phyloP scores from a whole-genome alignment of 2,329 filamentous ascomycete species.

The Raffaelea ambrosiae region DNA sequence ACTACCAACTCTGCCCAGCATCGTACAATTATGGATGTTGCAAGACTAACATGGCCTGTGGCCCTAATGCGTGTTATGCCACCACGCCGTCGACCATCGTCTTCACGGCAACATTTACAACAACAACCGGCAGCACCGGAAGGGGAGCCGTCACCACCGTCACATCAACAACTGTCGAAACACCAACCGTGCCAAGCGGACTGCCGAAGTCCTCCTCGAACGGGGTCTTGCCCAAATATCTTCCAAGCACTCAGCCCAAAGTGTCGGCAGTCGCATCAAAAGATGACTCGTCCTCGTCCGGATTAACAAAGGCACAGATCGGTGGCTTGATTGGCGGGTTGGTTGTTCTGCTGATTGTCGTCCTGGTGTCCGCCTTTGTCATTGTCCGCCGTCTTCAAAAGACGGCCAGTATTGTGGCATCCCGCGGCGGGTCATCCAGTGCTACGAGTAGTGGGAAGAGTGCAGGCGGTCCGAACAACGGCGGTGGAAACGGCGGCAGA shows the following conservation, averaged over 20 bases:
- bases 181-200: constrained; percentile 24
- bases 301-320: constrained; percentile 31
- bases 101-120: constrained; percentile 34
- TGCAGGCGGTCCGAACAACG: not conserved
- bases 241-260: constrained; percentile 36
- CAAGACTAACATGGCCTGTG: constrained; percentile 39
- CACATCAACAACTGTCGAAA: constrained; percentile 29
- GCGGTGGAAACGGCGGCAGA: constrained; percentile 11
- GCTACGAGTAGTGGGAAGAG: constrained; percentile 17
- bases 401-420: constrained; percentile 23
- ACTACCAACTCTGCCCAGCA: constrained; percentile 39
- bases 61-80: constrained; percentile 35
- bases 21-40: constrained; percentile 47
- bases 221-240: constrained; percentile 30
- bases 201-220: constrained; percentile 16
- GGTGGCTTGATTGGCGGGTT: constrained; percentile 47
- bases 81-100: constrained; percentile 36
- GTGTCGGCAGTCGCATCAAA: constrained; percentile 20
- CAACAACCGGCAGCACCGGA: constrained; percentile 26
- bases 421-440: constrained; percentile 20
- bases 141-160: constrained; percentile 30
- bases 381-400: constrained; percentile 42
- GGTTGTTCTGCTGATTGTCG: constrained; percentile 35
- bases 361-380: constrained; percentile 37
- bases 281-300: constrained; percentile 8